phyloP scores from a whole-genome alignment of 208 protist species.

The Herpetomonas tarakana region DNA sequence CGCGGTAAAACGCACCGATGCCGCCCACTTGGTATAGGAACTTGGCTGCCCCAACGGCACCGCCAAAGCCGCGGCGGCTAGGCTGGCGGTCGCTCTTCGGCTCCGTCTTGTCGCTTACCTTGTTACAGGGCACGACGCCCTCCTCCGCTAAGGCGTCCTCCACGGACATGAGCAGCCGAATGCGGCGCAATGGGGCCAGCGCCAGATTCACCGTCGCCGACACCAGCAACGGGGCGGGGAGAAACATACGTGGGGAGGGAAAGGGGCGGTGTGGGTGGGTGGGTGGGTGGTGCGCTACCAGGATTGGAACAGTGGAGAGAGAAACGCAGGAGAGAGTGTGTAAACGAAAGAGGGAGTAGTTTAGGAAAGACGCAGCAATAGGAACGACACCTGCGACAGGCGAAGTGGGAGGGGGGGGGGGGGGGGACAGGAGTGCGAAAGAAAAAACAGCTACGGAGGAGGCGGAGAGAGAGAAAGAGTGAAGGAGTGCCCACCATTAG shows the following conservation, averaged over 20 bases:
- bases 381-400: no score
- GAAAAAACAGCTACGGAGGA: not conserved
- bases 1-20: constrained; percentile 39
- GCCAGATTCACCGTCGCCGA: constrained; percentile 4
- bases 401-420: not conserved
- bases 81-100: not conserved
- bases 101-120: not conserved
- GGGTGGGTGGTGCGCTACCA: not conserved
- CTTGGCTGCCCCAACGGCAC: constrained; percentile 29
- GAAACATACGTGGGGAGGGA: no score
- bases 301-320: not conserved
- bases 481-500: no score
- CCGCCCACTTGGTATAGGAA: constrained; percentile 46
- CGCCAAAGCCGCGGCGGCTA: constrained; percentile 29
- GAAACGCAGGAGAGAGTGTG: no score
- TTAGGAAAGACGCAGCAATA: no score
- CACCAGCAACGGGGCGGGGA: not conserved
- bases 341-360: no score
- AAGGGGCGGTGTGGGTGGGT: not conserved
- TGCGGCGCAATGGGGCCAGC: constrained; percentile 24
- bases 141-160: constrained; percentile 35
- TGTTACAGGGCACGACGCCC: constrained; percentile 16
- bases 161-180: constrained; percentile 27
- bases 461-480: no score
- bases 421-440: no score